Percentiles rank a stretch among this genome's conserved stretches.
Evolutionary conservation across 2,329 filamentous ascomycete species (phyloP).

Genomic region (Arthrobotrys conoides): DNA sequence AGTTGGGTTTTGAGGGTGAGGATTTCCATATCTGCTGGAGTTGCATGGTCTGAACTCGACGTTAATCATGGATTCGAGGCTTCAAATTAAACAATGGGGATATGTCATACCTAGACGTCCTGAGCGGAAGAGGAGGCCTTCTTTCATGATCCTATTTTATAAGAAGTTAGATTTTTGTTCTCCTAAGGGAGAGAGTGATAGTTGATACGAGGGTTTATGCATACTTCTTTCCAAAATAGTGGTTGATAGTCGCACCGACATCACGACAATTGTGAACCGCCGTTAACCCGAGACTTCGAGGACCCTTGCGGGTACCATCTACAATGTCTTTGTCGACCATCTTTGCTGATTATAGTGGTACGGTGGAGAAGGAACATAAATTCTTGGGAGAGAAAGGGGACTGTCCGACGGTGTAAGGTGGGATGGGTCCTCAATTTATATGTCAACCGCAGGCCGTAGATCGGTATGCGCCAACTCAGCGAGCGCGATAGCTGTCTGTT

Average conservation of each 20-base stretch:
- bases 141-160: slow-evolving; percentile 69
- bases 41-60: slow-evolving; percentile 76
- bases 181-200: no score
- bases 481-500: not conserved
- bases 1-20: slow-evolving; percentile 76
- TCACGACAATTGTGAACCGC: slow-evolving; percentile 81
- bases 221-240: slow-evolving; percentile 72
- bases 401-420: not conserved
- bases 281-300: slow-evolving; percentile 4
- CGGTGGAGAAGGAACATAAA: not conserved
- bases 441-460: not conserved
- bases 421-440: not conserved
- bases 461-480: not conserved
- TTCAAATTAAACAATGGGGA: not conserved
- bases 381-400: not conserved
- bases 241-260: slow-evolving; percentile 78
- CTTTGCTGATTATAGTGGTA: not conserved
- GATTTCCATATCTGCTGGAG: slow-evolving; percentile 74
- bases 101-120: slow-evolving; percentile 73
- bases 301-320: not conserved
- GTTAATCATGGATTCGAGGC: no score
- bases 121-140: slow-evolving; percentile 78
- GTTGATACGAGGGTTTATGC: slow-evolving; percentile 56
- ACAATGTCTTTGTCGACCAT: not conserved
- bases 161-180: no score